A percentile compares a stretch with the other conserved stretches of the same genome.
These are phyloP conservation scores for Trichophyton simii DNA, from an alignment of 2,329 filamentous ascomycete genomes.

Conservation along the genomic window DNA sequence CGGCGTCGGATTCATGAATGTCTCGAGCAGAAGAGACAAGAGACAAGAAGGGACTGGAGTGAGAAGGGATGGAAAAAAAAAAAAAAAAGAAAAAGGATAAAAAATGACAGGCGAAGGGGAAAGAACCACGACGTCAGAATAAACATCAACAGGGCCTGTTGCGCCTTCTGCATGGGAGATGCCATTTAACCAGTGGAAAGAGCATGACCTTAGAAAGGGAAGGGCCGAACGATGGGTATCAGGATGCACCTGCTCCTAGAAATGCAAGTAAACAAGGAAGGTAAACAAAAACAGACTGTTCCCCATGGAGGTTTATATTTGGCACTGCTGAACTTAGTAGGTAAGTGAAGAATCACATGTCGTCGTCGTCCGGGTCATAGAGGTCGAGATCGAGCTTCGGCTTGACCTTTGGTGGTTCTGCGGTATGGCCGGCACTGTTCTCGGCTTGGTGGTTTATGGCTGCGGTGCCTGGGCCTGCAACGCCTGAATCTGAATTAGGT, in stretches of 20 bases:
- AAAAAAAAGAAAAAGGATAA: not conserved
- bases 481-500: not conserved
- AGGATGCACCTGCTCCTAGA: not conserved
- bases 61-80: not conserved
- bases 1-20: not conserved
- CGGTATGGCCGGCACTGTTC: slow-evolving; percentile 14
- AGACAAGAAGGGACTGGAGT: not conserved
- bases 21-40: not conserved
- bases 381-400: slow-evolving; percentile 33
- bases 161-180: not conserved
- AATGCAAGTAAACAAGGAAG: not conserved
- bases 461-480: not conserved
- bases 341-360: slow-evolving; percentile 16
- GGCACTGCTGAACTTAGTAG: not conserved
- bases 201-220: not conserved
- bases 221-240: not conserved
- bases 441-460: slow-evolving; percentile 14
- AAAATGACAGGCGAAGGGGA: not conserved
- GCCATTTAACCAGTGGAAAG: not conserved
- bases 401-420: slow-evolving; percentile 21
- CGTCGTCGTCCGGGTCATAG: slow-evolving; percentile 35
- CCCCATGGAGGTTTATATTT: not conserved
- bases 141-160: not conserved
- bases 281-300: not conserved
- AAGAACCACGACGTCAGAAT: not conserved